Evolutionary conservation across 1,284 basidiomycete species (phyloP).

Genomic region (Acaromyces ingoldii): DNA sequence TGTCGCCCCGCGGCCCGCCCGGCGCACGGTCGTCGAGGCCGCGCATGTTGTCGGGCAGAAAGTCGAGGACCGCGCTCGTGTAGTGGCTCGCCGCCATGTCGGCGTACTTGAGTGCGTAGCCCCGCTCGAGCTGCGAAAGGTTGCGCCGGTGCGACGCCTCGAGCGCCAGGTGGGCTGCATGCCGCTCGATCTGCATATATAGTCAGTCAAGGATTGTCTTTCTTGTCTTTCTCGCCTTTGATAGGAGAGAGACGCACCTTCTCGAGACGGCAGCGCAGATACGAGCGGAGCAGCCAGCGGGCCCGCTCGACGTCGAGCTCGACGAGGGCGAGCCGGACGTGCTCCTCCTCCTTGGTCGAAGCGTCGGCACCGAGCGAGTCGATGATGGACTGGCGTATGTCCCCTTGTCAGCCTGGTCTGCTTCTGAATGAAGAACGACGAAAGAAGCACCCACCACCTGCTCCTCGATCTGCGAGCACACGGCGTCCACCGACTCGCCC

Average conservation of each 20-base stretch:
- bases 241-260: conserved; percentile 14
- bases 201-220: neutral
- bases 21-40: conserved; percentile 16
- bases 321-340: conserved; percentile 43
- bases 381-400: conserved; percentile 3
- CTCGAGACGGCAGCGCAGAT: conserved; percentile 30
- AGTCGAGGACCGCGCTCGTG: conserved; percentile 24
- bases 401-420: neutral
- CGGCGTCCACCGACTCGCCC: conserved; percentile 10
- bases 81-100: conserved; percentile 34
- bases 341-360: conserved; percentile 39
- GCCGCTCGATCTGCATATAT: conserved; percentile 26
- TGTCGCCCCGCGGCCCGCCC: conserved; percentile 15
- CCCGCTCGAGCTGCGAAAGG: conserved; percentile 25
- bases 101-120: conserved; percentile 28
- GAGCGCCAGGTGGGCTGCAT: conserved; percentile 18
- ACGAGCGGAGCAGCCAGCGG: conserved; percentile 41
- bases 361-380: conserved; percentile 6
- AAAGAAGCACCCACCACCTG: conserved; percentile 8
- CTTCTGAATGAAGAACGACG: too few species aligned
- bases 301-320: conserved; percentile 45
- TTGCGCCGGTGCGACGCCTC: conserved; percentile 14
- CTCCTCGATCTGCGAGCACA: conserved; percentile 12
- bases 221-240: neutral
- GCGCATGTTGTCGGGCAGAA: conserved; percentile 34